Evolutionary conservation across 306 rosid genomes (phyloP).

Genomic region (Prunus kanzakura): DNA sequence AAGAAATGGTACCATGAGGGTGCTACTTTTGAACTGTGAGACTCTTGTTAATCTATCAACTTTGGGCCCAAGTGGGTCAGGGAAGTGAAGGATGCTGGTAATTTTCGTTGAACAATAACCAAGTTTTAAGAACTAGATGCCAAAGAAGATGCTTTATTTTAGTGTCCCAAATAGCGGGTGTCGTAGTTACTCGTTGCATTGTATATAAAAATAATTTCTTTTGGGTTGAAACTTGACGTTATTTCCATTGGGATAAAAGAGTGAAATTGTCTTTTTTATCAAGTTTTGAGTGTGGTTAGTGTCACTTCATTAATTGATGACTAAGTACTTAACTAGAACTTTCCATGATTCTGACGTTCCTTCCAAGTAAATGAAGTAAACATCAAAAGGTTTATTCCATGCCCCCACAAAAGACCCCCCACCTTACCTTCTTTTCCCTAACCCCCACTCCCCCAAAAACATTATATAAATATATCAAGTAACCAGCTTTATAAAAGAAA

Average conservation of each 20-base stretch:
- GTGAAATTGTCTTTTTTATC: slow-evolving; percentile 2
- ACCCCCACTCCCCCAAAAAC: neutral
- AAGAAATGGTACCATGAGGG: too few species aligned
- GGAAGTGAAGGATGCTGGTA: neutral
- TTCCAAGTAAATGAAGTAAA: neutral
- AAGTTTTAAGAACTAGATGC: slow-evolving; percentile 22
- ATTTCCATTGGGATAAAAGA: slow-evolving; percentile 1
- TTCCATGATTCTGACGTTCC: neutral
- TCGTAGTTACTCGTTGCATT: neutral
- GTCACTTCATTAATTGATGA: slow-evolving; percentile 6
- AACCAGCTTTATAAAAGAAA: slow-evolving; percentile 9
- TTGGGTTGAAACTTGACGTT: slow-evolving; percentile 3
- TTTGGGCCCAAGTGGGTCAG: slow-evolving; percentile 7
- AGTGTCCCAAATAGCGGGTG: neutral
- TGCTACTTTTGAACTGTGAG: neutral
- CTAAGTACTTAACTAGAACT: neutral
- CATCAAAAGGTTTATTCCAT: slow-evolving; percentile 14
- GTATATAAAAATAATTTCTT: too few species aligned
- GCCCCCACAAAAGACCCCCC: slow-evolving; percentile 14
- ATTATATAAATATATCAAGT: neutral
- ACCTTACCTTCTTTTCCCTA: slow-evolving; percentile 15
- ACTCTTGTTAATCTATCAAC: neutral
- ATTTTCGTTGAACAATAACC: neutral
- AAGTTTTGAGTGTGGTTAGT: neutral
- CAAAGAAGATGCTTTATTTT: slow-evolving; percentile 18